A percentile compares a stretch with the other conserved stretches of the same genome.
phyloP scores from a whole-genome alignment of 83 land plant species.

The Isoetes engelmannii region DNA sequence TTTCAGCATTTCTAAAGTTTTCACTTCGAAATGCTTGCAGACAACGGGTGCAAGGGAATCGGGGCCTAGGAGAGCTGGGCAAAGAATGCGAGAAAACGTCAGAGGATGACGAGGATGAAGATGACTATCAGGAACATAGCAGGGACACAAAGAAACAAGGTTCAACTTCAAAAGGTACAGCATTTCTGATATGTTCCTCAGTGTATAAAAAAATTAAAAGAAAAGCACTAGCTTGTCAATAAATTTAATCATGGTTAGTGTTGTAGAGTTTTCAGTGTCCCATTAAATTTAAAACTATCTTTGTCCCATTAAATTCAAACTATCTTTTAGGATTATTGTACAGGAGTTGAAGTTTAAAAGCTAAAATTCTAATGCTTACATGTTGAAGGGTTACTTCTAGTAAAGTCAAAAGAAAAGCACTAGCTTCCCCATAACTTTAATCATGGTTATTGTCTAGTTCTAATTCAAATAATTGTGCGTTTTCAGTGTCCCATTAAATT shows the following conservation, averaged over 20 bases:
- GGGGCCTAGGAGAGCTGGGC: conserved; percentile 11
- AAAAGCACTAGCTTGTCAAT: background rate
- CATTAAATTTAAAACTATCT: background rate
- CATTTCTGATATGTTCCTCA: background rate
- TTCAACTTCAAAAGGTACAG: conserved; percentile 10
- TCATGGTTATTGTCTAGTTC: too few species aligned
- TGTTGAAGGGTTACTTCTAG: too few species aligned
- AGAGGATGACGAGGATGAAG: conserved; percentile 33
- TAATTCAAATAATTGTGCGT: too few species aligned
- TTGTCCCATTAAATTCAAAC: background rate
- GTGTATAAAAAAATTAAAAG: background rate
- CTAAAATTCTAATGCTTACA: too few species aligned
- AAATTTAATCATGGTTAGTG: background rate
- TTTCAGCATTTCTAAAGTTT: background rate
- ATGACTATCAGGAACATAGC: conserved; percentile 16
- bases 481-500: too few species aligned
- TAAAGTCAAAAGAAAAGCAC: too few species aligned
- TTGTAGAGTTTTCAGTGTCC: background rate
- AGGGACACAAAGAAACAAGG: conserved; percentile 15
- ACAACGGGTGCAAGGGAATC: conserved; percentile 21
- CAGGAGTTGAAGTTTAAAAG: too few species aligned
- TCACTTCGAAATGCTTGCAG: conserved; percentile 8
- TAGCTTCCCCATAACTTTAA: too few species aligned
- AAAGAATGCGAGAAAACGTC: conserved; percentile 16
- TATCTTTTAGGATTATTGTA: too few species aligned